Base-by-base conservation (phyloP, 2,329 filamentous ascomycete species). In the Dendryphion nanum region DNA sequence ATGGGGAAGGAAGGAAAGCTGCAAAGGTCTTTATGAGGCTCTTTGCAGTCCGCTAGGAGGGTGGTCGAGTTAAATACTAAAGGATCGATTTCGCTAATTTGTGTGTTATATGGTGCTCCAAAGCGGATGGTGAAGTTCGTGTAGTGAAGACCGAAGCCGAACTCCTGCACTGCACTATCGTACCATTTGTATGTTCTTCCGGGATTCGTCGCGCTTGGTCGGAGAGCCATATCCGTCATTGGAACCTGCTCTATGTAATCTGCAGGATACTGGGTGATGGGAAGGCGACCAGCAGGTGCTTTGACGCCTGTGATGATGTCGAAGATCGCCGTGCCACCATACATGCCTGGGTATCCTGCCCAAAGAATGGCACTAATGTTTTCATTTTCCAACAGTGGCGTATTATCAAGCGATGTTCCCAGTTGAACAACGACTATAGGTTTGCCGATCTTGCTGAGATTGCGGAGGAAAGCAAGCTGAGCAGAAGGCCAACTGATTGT, bases 121-220 rank as follows among this genome's bases (percentile, higher is more conserved):
- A 67, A 43, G 26, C 48, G 15, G 17, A 50, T 48, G 1, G 44
- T 56, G 57, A 82, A 82, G 35, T 63, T 76, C 5, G 78, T 82
- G 59, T 82, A 82, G 55, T 81, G 77, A 40, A 81, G 50, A 1
- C 79, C 79, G 40, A 70, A 69, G 0, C 78, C 79, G 37, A 81
- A 82, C 0, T 71, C 69, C 32, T 74, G 70, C 3, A 77, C 67
- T 0, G 73, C 66, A 18, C 64, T 61, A 4, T 68, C 66, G 54
- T 78, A 82, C 77, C 78, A 83, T 45, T 72, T 74, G 51, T 83
- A 82, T 0, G 79, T 83, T 2, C 78, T 64, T 13, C 78, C 77
- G 0, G 77, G 77, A 4, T 63, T 64, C 2, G 59, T 58, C 12
- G 47, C 50, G 39, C 66, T 66, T 4, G 76, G 75, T 2, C 76